Evolutionary conservation across 495 filamentous ascomycete genomes (phyloP), one percentile per base, ranked within the genome.

Genomic region (Trichoderma reesei): DNA sequence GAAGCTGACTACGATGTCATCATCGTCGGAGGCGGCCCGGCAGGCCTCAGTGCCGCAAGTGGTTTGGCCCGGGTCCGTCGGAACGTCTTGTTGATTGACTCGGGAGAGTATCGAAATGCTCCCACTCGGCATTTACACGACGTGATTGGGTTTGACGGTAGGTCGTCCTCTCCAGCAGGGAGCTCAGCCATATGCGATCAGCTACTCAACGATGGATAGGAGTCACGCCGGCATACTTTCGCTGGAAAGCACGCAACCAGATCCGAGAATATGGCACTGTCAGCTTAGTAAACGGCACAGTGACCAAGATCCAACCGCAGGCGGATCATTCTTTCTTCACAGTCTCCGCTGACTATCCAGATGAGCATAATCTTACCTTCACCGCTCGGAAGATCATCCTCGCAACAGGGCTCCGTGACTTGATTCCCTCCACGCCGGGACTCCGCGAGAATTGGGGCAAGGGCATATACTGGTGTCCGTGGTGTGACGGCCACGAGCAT

Each of bases 11-110:
- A 69, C 51, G 84, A 86, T 66, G 78, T 71, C 59, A 72, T 86
- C 4, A 81, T 88, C 68, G 74, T 87, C 36, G 85, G 85, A 67
- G 79, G 71, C 38, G 85, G 85, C 1, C 83, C 83, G 9, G 81
- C 82, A 10, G 85, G 84, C 9, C 75, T 88, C 7, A 67, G 77
- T 1, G 72, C 73, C 5, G 83, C 83, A 5, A 51, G 70, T 11
- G 72, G 67, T 10, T 74, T 88, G 1, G 77, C 77, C 0, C 83
- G 85, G 13, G 76, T 79, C 26, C 66, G 73, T 4, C 74, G 81
- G 64, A 78, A 72, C 4, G 71, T 75, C 6, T 64, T 83, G 5
- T 67, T 86, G 44, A 82, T 87, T 70, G 78, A 81, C 70, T 76
- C 76, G 5, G 70, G 70, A 11, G 64, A 62, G 3, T 86, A 82